Evolutionary conservation across 1,284 basidiomycete genomes (phyloP).

Genomic region (Sanghuangporus sanghuang): DNA sequence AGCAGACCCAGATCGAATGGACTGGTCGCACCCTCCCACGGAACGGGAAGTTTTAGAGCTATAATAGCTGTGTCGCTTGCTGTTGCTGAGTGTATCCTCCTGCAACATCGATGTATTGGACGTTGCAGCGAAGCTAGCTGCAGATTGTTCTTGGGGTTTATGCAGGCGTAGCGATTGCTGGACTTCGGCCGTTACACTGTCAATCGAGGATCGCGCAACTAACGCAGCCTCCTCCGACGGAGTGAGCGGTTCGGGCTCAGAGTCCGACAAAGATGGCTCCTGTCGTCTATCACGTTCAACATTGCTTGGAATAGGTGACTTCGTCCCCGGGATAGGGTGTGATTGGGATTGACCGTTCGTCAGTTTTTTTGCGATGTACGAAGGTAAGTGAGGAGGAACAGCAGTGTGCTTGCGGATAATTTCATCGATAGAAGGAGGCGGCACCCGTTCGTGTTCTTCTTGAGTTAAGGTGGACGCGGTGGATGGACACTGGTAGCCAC

Average conservation of each 20-base stretch:
- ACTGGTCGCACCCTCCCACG: slow-evolving; percentile 11
- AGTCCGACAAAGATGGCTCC: slow-evolving; percentile 2
- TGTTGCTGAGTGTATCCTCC: not conserved
- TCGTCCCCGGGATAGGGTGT: slow-evolving; percentile 35
- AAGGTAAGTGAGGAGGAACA: not conserved
- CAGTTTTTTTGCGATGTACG: slow-evolving; percentile 33
- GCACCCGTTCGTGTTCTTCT: not conserved
- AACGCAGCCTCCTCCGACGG: slow-evolving; percentile 56
- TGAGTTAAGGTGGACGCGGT: not conserved
- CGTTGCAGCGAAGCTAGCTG: not conserved
- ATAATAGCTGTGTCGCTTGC: slow-evolving; percentile 2
- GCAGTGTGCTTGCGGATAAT: slow-evolving; percentile 17
- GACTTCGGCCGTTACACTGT: slow-evolving; percentile 79
- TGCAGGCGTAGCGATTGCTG: slow-evolving; percentile 44
- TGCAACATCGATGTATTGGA: not conserved
- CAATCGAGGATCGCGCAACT: slow-evolving; percentile 71
- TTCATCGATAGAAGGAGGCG: slow-evolving; percentile 20
- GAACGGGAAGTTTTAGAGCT: slow-evolving; percentile 8
- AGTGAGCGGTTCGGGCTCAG: slow-evolving; percentile 24
- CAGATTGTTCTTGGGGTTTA: slow-evolving; percentile 32
- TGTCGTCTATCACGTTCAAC: slow-evolving; percentile 18
- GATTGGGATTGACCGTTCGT: slow-evolving; percentile 42
- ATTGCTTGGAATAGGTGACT: slow-evolving; percentile 33
- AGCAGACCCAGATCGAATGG: slow-evolving; percentile 12
- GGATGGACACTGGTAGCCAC: not conserved